phyloP scores from a whole-genome alignment of 1,284 basidiomycete species.

The Phaffia rhodozyma region DNA sequence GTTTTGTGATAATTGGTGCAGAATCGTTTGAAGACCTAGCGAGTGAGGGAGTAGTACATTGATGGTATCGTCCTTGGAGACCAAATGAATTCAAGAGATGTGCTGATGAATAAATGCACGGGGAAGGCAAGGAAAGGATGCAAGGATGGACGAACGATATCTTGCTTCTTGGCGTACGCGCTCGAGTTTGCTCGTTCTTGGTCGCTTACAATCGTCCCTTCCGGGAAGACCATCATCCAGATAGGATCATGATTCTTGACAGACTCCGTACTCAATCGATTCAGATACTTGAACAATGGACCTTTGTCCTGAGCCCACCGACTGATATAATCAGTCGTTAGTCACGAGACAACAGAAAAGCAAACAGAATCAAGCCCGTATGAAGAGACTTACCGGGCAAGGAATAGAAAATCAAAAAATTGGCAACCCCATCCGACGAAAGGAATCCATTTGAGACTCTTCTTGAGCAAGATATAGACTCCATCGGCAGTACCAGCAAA shows the following conservation, averaged over 20 bases:
- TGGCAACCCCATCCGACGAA: slow-evolving; percentile 39
- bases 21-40: slow-evolving; percentile 53
- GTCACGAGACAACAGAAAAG: neutral
- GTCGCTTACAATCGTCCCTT: slow-evolving; percentile 77
- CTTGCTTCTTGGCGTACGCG: slow-evolving; percentile 69
- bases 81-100: neutral
- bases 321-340: neutral
- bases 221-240: slow-evolving; percentile 77
- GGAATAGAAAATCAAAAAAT: slow-evolving; percentile 81
- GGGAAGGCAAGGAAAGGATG: neutral
- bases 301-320: slow-evolving; percentile 7
- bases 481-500: slow-evolving; percentile 58
- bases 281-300: slow-evolving; percentile 6
- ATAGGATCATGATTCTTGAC: slow-evolving; percentile 57
- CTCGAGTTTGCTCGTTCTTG: slow-evolving; percentile 70
- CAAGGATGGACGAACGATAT: slow-evolving; percentile 43
- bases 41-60: slow-evolving; percentile 77
- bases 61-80: slow-evolving; percentile 55
- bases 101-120: neutral
- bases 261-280: slow-evolving; percentile 29
- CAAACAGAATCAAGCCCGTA: neutral
- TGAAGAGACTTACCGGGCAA: slow-evolving; percentile 45
- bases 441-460: slow-evolving; percentile 48
- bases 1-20: slow-evolving; percentile 26
- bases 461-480: slow-evolving; percentile 81